phyloP scores from a whole-genome alignment of 441 rosid species.

The Eutrema salsugineum region DNA sequence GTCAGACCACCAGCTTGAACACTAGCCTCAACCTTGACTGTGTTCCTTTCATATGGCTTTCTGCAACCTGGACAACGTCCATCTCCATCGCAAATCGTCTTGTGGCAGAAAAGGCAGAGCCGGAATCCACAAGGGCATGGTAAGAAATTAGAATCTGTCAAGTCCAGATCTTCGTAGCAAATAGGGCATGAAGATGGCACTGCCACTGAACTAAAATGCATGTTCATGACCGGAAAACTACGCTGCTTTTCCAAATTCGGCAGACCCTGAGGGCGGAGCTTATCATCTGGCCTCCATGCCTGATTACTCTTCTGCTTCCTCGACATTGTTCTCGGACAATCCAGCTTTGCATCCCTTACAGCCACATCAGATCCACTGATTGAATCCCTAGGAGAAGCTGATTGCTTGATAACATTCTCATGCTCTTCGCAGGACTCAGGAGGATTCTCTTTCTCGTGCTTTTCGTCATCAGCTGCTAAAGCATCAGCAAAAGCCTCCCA shows the following conservation, averaged over 20 bases:
- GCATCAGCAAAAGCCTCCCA: slow-evolving; percentile 99
- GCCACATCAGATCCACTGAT: slow-evolving; percentile 18
- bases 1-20: slow-evolving; percentile 55
- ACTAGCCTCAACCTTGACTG: slow-evolving; percentile 50
- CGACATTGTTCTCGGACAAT: slow-evolving; percentile 24
- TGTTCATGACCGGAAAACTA: slow-evolving; percentile 45
- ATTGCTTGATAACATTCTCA: slow-evolving; percentile 17
- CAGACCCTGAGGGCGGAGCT: slow-evolving; percentile 70
- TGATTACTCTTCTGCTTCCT: slow-evolving; percentile 37
- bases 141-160: slow-evolving; percentile 72
- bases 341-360: slow-evolving; percentile 33
- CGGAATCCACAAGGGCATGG: slow-evolving; percentile 91
- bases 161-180: slow-evolving; percentile 88
- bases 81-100: slow-evolving; percentile 85
- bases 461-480: slow-evolving; percentile 58
- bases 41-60: slow-evolving; percentile 59
- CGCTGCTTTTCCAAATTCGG: slow-evolving; percentile 76
- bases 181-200: slow-evolving; percentile 82
- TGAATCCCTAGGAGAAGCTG: slow-evolving; percentile 23
- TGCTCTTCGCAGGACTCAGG: slow-evolving; percentile 27
- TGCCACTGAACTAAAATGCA: slow-evolving; percentile 28
- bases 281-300: slow-evolving; percentile 91
- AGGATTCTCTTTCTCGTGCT: slow-evolving; percentile 32
- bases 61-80: slow-evolving; percentile 97
- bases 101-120: slow-evolving; percentile 93